A percentile compares a stretch with the other conserved stretches of the same genome.
These are phyloP conservation scores for Ilyonectria mors-panacis DNA, from an alignment of 2,329 filamentous ascomycete genomes.

Conservation along the genomic window DNA sequence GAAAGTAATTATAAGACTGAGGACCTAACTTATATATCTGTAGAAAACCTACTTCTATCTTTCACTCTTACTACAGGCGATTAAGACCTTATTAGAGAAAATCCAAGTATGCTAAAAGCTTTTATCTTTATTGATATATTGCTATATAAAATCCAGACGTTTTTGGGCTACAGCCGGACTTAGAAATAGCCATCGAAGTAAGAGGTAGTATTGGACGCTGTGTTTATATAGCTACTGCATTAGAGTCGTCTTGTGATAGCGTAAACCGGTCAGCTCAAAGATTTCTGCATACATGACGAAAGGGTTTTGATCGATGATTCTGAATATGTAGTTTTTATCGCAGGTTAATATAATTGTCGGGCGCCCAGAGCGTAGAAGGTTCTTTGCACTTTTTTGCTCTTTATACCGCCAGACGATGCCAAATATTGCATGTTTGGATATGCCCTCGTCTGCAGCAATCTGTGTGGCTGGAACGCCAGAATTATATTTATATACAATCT, in stretches of 20 bases:
- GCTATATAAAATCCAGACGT: no score
- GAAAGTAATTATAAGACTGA: background rate
- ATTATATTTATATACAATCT: no score
- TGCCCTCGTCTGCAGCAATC: no score
- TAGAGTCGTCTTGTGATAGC: background rate
- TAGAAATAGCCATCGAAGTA: no score
- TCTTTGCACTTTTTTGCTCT: background rate
- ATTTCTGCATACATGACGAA: background rate
- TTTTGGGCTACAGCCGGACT: no score
- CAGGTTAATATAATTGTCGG: background rate
- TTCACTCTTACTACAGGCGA: background rate
- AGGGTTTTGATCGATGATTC: background rate
- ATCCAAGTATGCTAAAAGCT: background rate
- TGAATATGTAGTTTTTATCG: background rate
- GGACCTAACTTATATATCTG: background rate
- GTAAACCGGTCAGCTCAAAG: background rate
- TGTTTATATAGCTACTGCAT: background rate
- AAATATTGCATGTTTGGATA: background rate
- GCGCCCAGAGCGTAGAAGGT: background rate
- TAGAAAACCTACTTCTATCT: background rate
- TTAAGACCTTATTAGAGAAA: background rate
- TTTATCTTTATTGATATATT: no score
- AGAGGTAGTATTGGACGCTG: background rate
- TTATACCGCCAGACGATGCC: background rate
- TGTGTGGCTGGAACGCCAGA: no score